A percentile compares a stretch with the other conserved stretches of the same genome.
These are phyloP conservation scores for Castanea sativa DNA, from an alignment of 306 rosid species.

Conservation along the genomic window DNA sequence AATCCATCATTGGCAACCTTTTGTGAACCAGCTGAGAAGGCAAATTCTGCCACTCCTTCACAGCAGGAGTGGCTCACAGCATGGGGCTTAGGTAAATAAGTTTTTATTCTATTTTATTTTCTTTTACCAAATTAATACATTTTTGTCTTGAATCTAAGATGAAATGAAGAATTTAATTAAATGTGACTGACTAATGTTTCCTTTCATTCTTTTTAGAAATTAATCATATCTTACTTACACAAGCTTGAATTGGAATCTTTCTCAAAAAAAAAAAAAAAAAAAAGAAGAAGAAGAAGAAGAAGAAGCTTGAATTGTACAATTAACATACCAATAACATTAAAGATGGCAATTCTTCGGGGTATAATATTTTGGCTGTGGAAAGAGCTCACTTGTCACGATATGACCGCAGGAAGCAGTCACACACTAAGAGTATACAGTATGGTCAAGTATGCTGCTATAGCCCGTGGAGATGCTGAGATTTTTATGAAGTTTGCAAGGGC, in stretches of 20 bases:
- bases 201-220: neutral
- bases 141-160: neutral
- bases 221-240: neutral
- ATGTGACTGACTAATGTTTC: neutral
- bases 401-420: conserved; percentile 76
- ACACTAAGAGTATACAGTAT: conserved; percentile 87
- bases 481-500: conserved; percentile 97
- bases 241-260: neutral
- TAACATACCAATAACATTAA: too few species aligned
- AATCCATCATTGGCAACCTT: conserved; percentile 87
- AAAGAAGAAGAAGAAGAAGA: too few species aligned
- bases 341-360: too few species aligned
- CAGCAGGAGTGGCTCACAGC: conserved; percentile 89
- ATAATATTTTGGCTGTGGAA: too few species aligned
- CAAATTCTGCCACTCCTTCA: conserved; percentile 97
- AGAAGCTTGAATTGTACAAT: too few species aligned
- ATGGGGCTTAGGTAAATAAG: conserved; percentile 77
- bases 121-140: neutral
- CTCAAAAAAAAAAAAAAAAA: too few species aligned
- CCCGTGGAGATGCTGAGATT: conserved; percentile 94
- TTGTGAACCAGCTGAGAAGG: conserved; percentile 96
- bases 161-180: neutral
- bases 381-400: neutral
- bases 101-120: conserved; percentile 5
- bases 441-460: conserved; percentile 96